Base-by-base conservation (phyloP, 2,329 filamentous ascomycete genomes). In the Ramichloridium luteum region DNA sequence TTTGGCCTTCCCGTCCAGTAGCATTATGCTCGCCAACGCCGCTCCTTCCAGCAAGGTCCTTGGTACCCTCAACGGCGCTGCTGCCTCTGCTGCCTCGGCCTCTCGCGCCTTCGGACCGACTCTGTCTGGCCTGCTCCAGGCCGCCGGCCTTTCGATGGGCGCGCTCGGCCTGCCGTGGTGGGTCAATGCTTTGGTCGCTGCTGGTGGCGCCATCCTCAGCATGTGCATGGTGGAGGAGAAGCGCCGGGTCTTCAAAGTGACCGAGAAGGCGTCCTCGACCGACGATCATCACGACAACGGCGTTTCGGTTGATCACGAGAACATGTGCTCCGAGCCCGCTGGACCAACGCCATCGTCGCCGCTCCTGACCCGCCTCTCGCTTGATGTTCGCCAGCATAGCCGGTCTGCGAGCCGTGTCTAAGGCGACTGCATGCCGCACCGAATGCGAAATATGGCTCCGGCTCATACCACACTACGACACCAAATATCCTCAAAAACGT, bases 161-260 rank as follows among this genome's bases (percentile, higher is more conserved):
- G 88, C 84, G 53, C 88, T 85, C 4, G 85, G 85, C 13, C 66
- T 94, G 18, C 80, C 85, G 1, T 98, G 90, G 88, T 98, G 90
- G 90, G 77, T 76, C 39, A 86, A 79, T 43, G 83, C 80, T 6
- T 48, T 80, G 3, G 74, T 94, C 17, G 82, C 84, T 18, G 59
- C 83, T 8, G 56, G 74, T 10, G 90, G 86, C 27, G 82, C 79
- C 2, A 60, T 80, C 30, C 65, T 90, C 48, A 82, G 80, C 55
- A 66, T 84, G 37, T 74, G 74, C 53, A 80, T 94, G 58, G 41
- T 49, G 17, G 52, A 55, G 36, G 48, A 53, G 41, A 49, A 45
- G 34, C 46, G 48, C 11, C 32, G 42, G 22, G 40, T 35, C 6
- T 48, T 49, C 32, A n/a, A n/a, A n/a, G 43, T 41, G 9, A 39